A percentile compares a stretch with the other conserved stretches of the same genome.
Conservation (phyloP, 345 rosid species). For the Mallotus nudiflorus region DNA sequence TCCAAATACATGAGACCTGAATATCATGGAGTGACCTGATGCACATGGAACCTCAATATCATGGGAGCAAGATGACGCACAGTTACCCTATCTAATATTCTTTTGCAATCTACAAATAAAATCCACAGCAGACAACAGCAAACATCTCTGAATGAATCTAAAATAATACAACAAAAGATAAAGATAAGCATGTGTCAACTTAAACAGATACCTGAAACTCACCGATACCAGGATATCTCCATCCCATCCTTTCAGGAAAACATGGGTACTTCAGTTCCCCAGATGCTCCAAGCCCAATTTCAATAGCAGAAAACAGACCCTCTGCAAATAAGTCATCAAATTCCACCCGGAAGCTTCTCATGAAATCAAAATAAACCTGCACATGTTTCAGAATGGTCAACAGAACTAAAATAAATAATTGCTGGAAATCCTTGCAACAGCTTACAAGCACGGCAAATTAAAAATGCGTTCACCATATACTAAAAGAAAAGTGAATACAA, state of each 20-base stretch:
- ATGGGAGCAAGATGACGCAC: too few relatives aligned
- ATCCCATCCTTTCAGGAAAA: slow-evolving; percentile 80
- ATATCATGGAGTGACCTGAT: too few relatives aligned
- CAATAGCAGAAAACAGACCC: slow-evolving; percentile 67
- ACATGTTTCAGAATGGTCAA: slow-evolving; percentile 16
- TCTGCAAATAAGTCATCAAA: slow-evolving; percentile 79
- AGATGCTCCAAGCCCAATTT: slow-evolving; percentile 89
- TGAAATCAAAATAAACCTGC: slow-evolving; percentile 93
- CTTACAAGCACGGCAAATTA: too few relatives aligned
- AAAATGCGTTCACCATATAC: too few relatives aligned
- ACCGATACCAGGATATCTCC: slow-evolving; percentile 97
- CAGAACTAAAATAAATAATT: neutral
- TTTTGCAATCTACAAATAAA: neutral
- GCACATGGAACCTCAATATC: neutral
- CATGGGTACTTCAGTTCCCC: slow-evolving; percentile 91
- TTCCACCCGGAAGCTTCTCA: slow-evolving; percentile 95
- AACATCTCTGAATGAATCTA: neutral
- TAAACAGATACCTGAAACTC: slow-evolving; percentile 90
- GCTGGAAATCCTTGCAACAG: neutral
- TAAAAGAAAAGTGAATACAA: too few relatives aligned
- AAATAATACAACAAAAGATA: neutral
- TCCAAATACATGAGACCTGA: neutral
- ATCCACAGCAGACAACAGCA: too few relatives aligned
- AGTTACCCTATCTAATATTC: neutral
- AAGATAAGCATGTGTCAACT: slow-evolving; percentile 7